phyloP scores from a whole-genome alignment of 106 monocot genomes.

The Phalaenopsis aphrodite region DNA sequence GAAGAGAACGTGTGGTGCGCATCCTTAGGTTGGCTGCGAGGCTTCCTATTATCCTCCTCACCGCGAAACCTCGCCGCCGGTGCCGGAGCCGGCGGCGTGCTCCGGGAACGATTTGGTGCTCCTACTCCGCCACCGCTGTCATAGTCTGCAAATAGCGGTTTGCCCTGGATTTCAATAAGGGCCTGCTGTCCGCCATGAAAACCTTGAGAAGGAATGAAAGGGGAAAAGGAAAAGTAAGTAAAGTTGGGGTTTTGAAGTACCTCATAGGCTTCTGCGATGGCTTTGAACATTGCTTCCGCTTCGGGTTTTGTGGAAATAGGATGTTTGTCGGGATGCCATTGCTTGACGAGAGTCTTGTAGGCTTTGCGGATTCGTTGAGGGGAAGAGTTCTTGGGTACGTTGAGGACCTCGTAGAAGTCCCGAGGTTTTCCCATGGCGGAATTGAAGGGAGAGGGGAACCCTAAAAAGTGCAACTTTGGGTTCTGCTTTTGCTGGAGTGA shows the following conservation, averaged over 20 bases:
- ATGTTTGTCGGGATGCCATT: slow-evolving; percentile 79
- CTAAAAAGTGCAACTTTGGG: neutral
- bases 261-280: slow-evolving; percentile 61
- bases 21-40: slow-evolving; percentile 3
- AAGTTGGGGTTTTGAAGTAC: slow-evolving; percentile 3
- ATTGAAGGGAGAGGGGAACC: neutral
- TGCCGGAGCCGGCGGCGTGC: neutral
- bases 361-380: slow-evolving; percentile 42
- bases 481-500: neutral
- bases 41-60: neutral
- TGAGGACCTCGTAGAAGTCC: slow-evolving; percentile 41
- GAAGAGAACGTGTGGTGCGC: neutral
- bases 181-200: slow-evolving; percentile 13
- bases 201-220: neutral
- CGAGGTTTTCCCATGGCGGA: slow-evolving; percentile 9
- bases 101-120: neutral
- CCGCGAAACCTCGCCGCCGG: neutral
- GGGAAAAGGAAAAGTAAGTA: neutral
- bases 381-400: slow-evolving; percentile 41
- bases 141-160: neutral
- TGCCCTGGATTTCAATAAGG: slow-evolving; percentile 20
- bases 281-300: slow-evolving; percentile 52
- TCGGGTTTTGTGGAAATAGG: slow-evolving; percentile 46
- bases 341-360: slow-evolving; percentile 38
- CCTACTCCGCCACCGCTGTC: neutral